Evolutionary conservation across 2,329 filamentous ascomycete species (phyloP).

Genomic region (Pyricularia pennisetigena): DNA sequence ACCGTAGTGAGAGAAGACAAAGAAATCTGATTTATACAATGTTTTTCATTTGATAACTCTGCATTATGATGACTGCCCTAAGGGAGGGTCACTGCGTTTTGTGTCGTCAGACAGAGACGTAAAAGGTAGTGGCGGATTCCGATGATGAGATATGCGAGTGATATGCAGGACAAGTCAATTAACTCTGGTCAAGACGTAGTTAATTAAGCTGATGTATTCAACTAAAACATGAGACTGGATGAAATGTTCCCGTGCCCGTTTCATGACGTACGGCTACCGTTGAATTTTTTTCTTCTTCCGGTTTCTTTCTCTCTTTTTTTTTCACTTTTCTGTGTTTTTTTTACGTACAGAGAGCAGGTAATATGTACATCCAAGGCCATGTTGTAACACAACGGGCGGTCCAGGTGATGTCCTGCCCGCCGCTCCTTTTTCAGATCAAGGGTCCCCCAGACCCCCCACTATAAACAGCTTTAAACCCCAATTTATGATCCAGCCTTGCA

Average conservation of each 20-base stretch:
- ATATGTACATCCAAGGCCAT: no score
- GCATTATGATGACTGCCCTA: no score
- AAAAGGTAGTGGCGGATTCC: no score
- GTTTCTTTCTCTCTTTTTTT: no score
- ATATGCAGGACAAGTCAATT: no score
- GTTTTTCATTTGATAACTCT: background rate
- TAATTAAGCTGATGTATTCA: background rate
- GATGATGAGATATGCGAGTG: no score
- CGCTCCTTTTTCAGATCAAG: background rate
- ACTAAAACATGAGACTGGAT: background rate
- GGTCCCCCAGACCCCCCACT: background rate
- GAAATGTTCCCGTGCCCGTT: background rate
- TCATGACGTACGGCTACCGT: background rate
- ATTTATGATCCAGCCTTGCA: background rate
- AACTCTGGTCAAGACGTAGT: background rate
- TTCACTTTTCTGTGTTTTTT: background rate
- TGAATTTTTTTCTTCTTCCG: no score
- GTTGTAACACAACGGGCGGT: no score
- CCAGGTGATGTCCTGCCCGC: no score
- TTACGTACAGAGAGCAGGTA: no score
- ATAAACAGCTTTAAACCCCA: background rate
- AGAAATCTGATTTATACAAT: background rate
- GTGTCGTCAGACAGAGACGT: no score
- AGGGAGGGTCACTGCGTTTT: no score
- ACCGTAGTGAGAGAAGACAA: background rate